Evolutionary conservation across 768 basidiomycete species (phyloP), one percentile per base, ranked within the genome.

Genomic region (Lactifluus piperatus): DNA sequence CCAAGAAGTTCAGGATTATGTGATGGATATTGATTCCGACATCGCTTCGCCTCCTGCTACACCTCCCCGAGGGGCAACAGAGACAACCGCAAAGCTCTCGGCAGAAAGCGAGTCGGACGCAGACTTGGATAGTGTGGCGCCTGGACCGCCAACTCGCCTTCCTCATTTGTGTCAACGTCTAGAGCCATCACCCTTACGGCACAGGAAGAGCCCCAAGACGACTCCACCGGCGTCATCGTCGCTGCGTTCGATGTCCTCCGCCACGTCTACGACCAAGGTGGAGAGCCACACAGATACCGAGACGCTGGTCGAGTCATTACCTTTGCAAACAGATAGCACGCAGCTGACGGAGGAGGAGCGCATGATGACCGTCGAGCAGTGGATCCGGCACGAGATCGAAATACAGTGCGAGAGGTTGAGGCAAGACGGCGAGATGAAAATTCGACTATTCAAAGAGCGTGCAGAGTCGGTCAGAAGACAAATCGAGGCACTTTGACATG

Each of bases 321-420:
- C 71, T 6, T 47, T 70, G 44, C 63, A 62, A 44, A 60, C 66
- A 44, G 62, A 36, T 7, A 26, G 70, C 11, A 37, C 58, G 13
- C 62, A 63, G 24, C 73, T 89, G 41, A 81, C 77, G 6, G 85
- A 86, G 46, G 81, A 80, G 20, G 87, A 93, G 68, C 75, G 84
- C 59, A 72, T 76, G 20, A 85, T 93, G 87, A 87, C 89, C 0
- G 78, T 94, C 49, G 91, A 93, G 66, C 82, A 93, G 66, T 88
- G 88, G 81, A 83, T 92, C 58, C 77, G 85, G 55, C 80, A 82
- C 64, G 89, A 92, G 72, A 86, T 90, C 69, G 77, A 77, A 62
- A 70, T 81, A 47, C 79, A 90, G 70, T 83, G 81, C 64, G 82
- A 85, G 63, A 80, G 77, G 57, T 76, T 85, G 66, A 69, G 75